phyloP scores from a whole-genome alignment of 495 filamentous ascomycete genomes.

The Aspergillus saccharolyticus region DNA sequence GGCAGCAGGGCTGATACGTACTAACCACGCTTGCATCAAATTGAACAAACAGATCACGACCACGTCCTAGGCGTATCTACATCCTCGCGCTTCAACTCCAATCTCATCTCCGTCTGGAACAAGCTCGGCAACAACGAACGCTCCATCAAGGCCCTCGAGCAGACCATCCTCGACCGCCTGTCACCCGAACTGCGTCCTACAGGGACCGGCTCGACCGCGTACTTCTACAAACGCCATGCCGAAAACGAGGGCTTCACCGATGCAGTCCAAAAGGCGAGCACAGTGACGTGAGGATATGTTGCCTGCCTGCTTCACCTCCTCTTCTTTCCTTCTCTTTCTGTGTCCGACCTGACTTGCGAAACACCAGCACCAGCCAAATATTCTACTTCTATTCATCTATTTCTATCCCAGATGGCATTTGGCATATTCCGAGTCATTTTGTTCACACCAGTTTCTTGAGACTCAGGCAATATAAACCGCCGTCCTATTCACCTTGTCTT shows the following conservation, averaged over 20 bases:
- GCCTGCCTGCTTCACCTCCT: background rate
- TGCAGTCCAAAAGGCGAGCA: constrained; percentile 19
- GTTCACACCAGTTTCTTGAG: no score
- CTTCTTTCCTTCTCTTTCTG: no score
- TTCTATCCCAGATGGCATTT: no score
- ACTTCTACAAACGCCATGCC: constrained; percentile 60
- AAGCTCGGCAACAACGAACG: constrained; percentile 65
- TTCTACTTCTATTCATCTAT: no score
- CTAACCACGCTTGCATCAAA: background rate
- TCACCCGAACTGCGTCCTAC: constrained; percentile 62
- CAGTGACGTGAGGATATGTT: background rate
- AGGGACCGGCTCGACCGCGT: constrained; percentile 37
- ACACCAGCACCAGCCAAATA: no score
- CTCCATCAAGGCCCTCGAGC: constrained; percentile 65
- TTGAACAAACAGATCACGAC: constrained; percentile 59
- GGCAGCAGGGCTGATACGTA: no score
- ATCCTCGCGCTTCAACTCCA: constrained; percentile 58
- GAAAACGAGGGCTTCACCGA: constrained; percentile 53
- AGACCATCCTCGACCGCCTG: constrained; percentile 62
- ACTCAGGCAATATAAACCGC: no score
- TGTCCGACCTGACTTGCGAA: no score
- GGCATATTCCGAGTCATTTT: no score
- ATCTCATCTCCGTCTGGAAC: constrained; percentile 85
- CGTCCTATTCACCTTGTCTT: no score
- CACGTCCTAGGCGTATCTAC: constrained; percentile 61